Conservation (phyloP, 345 rosid species). For the Eucalyptus camaldulensis region DNA sequence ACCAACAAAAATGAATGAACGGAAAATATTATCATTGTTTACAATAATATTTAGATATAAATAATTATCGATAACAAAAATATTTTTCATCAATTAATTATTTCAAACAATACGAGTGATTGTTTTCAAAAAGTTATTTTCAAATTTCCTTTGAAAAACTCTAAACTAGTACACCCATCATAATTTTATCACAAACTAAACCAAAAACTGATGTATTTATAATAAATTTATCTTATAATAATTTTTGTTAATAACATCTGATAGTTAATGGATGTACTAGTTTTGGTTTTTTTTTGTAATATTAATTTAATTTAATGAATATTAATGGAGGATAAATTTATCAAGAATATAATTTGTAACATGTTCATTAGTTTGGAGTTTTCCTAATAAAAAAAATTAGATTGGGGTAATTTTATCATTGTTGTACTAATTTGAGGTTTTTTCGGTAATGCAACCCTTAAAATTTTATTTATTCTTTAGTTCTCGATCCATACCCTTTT, state of each 20-base stretch:
- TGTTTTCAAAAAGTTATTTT: background rate
- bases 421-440: background rate
- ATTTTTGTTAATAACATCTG: too few species aligned
- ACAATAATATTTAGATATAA: background rate
- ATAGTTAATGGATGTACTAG: too few species aligned
- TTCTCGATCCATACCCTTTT: background rate
- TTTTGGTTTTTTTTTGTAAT: too few species aligned
- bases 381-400: too few species aligned
- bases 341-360: too few species aligned
- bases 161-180: background rate
- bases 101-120: fast-evolving
- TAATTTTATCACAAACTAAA: too few species aligned
- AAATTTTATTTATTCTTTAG: background rate
- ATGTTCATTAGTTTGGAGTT: background rate
- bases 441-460: background rate
- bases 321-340: too few species aligned
- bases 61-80: background rate
- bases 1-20: background rate
- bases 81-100: background rate
- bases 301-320: too few species aligned
- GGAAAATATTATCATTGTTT: background rate
- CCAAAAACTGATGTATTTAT: fast-evolving
- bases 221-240: too few species aligned
- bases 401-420: background rate
- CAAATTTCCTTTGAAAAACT: background rate